These are phyloP conservation scores for Periconia sp. DNA, from an alignment of 2,329 filamentous ascomycete genomes.

Conservation along the genomic window DNA sequence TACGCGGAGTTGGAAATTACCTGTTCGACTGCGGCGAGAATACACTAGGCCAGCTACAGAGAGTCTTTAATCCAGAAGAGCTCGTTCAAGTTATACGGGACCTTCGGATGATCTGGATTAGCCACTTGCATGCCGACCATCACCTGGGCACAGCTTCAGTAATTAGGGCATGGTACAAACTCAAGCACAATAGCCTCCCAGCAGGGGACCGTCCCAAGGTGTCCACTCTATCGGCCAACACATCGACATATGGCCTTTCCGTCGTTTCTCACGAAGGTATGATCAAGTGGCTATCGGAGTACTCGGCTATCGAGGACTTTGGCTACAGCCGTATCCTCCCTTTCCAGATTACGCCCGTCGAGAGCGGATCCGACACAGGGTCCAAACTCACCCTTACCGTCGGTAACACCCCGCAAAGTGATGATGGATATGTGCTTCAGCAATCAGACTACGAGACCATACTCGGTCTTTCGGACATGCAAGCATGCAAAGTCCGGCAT, in stretches of 20 bases:
- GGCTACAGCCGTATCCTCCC: constrained; percentile 68
- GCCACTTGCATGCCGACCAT: constrained; percentile 95
- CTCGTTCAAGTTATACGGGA: constrained; percentile 75
- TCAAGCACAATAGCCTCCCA: constrained; percentile 54
- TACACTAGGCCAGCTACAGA: constrained; percentile 84
- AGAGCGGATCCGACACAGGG: constrained; percentile 15
- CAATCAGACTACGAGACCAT: constrained; percentile 49
- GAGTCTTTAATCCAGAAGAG: constrained; percentile 70
- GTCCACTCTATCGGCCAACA: constrained; percentile 44
- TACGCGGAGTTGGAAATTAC: constrained; percentile 86
- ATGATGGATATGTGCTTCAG: constrained; percentile 13
- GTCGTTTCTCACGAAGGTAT: constrained; percentile 75
- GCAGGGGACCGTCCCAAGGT: constrained; percentile 21
- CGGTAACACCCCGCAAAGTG: neutral
- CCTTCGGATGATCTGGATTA: constrained; percentile 86
- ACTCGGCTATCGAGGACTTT: constrained; percentile 77
- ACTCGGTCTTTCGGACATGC: constrained; percentile 70
- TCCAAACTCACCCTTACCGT: constrained; percentile 39
- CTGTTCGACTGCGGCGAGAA: constrained; percentile 92
- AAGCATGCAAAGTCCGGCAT: constrained; percentile 74
- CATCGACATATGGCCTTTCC: constrained; percentile 30
- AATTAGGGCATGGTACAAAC: constrained; percentile 79
- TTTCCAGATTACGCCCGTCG: constrained; percentile 49
- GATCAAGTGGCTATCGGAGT: constrained; percentile 79
- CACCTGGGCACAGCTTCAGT: constrained; percentile 84